Base-by-base conservation (phyloP, 441 rosid species). In the Biscutella laevigata region DNA sequence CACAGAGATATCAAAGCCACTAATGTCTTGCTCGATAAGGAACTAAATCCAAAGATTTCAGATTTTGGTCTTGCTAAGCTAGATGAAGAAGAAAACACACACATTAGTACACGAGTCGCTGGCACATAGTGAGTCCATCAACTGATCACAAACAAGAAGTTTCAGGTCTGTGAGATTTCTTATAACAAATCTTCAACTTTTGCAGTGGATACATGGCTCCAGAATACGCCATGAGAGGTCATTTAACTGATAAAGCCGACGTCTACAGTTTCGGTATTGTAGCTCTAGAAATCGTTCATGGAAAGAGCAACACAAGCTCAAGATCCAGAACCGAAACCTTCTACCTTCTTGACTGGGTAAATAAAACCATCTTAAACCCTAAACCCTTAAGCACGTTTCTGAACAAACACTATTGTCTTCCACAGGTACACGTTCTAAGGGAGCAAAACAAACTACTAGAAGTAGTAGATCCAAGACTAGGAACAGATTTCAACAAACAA, bases 1-100 rank as follows among this genome's bases (percentile, higher is more conserved):
- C 95, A 86, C 63, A 68, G 88, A 62, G 95, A 86, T 51, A 86
- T n/a, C n/a, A n/a, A n/a, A n/a, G n/a, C n/a, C n/a, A n/a, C n/a
- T n/a, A n/a, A n/a, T n/a, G n/a, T n/a, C 63, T 72, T 87, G 60
- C 82, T 84, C 6, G 96, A 87, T 30, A 80, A 59, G 70, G 76
- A 82, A 24, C 67, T 83, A 38, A 82, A 74, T 33, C 75, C 91
- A 9, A 83, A 83, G 72, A 86, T 83, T 45, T 81, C 91, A 0
- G 86, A 86, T 54, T 86, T 86, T 40, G 91, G 95, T 58, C 63
- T 83, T 38, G 95, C 88, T 47, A 86, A 81, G 71, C 95, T 86
- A 39, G 76, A 81, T 51, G 88, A 86, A 62, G 88, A 77, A 33
- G 90, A 79, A 47, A 78, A 76, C 54, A 78, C 88, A 1, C 95